Conservation (phyloP, 2,329 filamentous ascomycete genomes). For the Neofusicoccum ribis region DNA sequence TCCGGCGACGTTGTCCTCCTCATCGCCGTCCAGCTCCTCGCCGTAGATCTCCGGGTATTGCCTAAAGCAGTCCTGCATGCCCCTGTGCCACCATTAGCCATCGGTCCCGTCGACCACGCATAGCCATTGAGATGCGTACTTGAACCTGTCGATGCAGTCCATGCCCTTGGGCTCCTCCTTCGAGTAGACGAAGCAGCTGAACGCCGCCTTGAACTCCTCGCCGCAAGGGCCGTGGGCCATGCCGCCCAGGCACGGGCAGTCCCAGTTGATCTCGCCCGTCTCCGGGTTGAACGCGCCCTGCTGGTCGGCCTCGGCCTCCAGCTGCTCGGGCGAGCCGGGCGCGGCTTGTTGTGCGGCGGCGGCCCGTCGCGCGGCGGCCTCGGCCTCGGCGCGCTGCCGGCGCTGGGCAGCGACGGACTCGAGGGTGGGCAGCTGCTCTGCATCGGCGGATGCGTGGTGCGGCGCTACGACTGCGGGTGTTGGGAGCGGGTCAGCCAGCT, state of each 20-base stretch:
- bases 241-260: conserved; percentile 93
- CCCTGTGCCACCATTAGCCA: conserved; percentile 54
- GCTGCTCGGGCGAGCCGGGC: conserved; percentile 49
- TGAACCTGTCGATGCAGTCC: conserved; percentile 97
- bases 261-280: conserved; percentile 99
- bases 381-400: conserved; percentile 35
- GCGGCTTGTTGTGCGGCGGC: conserved; percentile 17
- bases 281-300: conserved; percentile 97
- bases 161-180: conserved; percentile 95
- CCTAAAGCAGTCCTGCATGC: conserved; percentile 97
- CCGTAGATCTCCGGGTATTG: conserved; percentile 91
- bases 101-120: conserved; percentile 36
- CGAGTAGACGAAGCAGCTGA: conserved; percentile 98
- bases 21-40: conserved; percentile 79
- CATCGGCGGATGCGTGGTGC: conserved; percentile 36
- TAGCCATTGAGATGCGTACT: conserved; percentile 56
- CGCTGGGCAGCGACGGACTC: conserved; percentile 46
- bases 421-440: conserved; percentile 45
- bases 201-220: conserved; percentile 90
- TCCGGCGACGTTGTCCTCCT: conserved; percentile 48
- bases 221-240: conserved; percentile 97
- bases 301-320: conserved; percentile 80
- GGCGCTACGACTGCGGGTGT: conserved; percentile 34
- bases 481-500: conserved; percentile 8
- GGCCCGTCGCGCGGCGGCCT: conserved; percentile 20